phyloP scores from a whole-genome alignment of 306 rosid genomes.

The Ormosia emarginata region DNA sequence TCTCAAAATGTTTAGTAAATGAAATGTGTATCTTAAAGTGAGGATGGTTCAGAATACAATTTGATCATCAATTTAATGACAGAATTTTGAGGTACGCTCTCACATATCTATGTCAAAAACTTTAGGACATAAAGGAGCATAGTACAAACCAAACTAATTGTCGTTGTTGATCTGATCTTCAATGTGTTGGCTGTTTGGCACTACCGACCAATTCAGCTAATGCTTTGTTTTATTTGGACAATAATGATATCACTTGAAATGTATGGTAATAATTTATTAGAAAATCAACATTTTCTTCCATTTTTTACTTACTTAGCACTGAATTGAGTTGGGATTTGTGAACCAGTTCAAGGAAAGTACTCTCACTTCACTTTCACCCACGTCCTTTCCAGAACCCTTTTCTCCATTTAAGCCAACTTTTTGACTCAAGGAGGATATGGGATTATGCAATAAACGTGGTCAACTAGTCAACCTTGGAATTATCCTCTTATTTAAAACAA shows the following conservation, averaged over 20 bases:
- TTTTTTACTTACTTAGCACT: neutral
- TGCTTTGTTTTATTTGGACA: slow-evolving; percentile 30
- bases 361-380: slow-evolving; percentile 30
- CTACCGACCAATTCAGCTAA: slow-evolving; percentile 42
- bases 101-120: slow-evolving; percentile 40
- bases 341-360: slow-evolving; percentile 29
- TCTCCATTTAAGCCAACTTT: slow-evolving; percentile 28
- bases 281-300: neutral
- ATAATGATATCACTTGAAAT: slow-evolving; percentile 22
- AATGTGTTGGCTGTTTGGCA: slow-evolving; percentile 46
- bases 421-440: slow-evolving; percentile 16
- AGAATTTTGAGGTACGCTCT: neutral
- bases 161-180: slow-evolving; percentile 19
- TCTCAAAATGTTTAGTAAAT: neutral
- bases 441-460: slow-evolving; percentile 19
- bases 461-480: slow-evolving; percentile 27
- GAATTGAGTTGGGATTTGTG: slow-evolving; percentile 3
- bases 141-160: slow-evolving; percentile 48
- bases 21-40: neutral
- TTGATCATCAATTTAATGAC: neutral
- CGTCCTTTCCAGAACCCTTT: neutral
- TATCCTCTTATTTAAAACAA: slow-evolving; percentile 10
- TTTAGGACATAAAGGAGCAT: slow-evolving; percentile 18
- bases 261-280: neutral
- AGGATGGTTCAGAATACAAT: neutral